Base-by-base conservation (phyloP, 768 basidiomycete genomes). In the Mrakia gelida region DNA sequence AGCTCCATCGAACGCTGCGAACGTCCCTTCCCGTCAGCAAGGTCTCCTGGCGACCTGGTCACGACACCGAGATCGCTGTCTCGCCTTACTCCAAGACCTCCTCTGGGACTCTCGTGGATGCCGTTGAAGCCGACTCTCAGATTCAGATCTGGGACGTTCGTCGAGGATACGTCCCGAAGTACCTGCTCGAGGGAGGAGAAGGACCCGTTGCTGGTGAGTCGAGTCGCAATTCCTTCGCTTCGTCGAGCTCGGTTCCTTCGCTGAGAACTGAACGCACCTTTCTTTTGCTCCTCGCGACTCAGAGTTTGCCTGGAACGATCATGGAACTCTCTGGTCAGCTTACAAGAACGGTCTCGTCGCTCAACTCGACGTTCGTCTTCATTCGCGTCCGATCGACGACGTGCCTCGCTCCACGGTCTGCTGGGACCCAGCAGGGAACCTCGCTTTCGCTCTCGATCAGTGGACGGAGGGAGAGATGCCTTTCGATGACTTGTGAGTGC, bases 131-230 rank as follows among this genome's bases (percentile, higher is more conserved):
- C 38, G 67, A 70, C 10, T 70, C 67, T 34, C 89, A 0, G 41
- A 87, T 93, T 43, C 92, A 94, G 81, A 90, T 94, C 32, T 95
- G 93, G 93, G 93, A 95, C 82, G 91, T 92, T 1, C 87, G 93
- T 75, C 86, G 93, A 68, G 88, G 89, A 0, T 92, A 91, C 88
- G 87, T 94, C 71, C 90, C 91, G 8, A 95, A 94, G 84, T 94
- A 93, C 91, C 87, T 88, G 3, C 88, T 93, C 16, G 87, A 86
- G 30, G 89, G 90, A 7, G 86, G 85, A 1, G 92, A 94, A 78
- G 91, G 92, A 8, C 90, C 90, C 32, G 89, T 91, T 4, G 90
- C 90, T 18, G 93, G 93, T 93, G 80, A 38, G 87, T 81, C 30
- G 43, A 45, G 45, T 45, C 45, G 45, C 45, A 10, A 38, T 38